phyloP scores from a whole-genome alignment of 2,329 filamentous ascomycete species.

The Apiospora arundinis region DNA sequence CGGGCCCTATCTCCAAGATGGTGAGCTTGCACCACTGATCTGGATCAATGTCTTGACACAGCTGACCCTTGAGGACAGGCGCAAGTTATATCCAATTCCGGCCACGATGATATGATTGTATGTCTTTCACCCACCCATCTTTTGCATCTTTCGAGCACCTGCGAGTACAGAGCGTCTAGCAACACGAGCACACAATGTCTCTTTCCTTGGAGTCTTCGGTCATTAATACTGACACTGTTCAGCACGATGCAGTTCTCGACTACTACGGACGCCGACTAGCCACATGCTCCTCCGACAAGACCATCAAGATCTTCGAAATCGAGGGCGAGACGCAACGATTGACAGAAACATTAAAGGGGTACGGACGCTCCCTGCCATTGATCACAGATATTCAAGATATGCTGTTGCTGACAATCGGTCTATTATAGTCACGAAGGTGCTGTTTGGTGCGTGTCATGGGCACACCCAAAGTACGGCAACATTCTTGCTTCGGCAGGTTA shows the following conservation, averaged over 20 bases:
- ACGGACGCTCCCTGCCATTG: constrained; percentile 42
- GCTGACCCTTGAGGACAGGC: constrained; percentile 39
- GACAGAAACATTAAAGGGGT: constrained; percentile 94
- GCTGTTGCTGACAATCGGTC: neutral
- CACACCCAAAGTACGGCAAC: constrained; percentile 97
- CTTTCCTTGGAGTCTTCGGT: constrained; percentile 22
- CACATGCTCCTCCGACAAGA: constrained; percentile 97
- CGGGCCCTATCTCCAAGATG: constrained; percentile 8
- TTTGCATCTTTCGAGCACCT: neutral
- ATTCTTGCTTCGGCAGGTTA: constrained; percentile 95
- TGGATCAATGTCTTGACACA: constrained; percentile 1
- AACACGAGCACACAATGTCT: neutral
- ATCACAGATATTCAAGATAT: neutral
- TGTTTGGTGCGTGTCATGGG: constrained; percentile 98
- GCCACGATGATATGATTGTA: constrained; percentile 99
- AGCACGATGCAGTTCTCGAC: constrained; percentile 98
- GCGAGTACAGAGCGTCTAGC: neutral
- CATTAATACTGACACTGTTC: constrained; percentile 31
- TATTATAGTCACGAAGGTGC: constrained; percentile 85
- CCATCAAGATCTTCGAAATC: constrained; percentile 99
- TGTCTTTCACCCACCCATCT: constrained; percentile 16
- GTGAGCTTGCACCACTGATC: constrained; percentile 12
- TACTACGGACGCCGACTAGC: constrained; percentile 97
- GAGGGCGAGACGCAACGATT: constrained; percentile 91
- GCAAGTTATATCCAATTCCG: constrained; percentile 82